Evolutionary conservation across 2,329 filamentous ascomycete species (phyloP).

Genomic region (Sclerotinia borealis): DNA sequence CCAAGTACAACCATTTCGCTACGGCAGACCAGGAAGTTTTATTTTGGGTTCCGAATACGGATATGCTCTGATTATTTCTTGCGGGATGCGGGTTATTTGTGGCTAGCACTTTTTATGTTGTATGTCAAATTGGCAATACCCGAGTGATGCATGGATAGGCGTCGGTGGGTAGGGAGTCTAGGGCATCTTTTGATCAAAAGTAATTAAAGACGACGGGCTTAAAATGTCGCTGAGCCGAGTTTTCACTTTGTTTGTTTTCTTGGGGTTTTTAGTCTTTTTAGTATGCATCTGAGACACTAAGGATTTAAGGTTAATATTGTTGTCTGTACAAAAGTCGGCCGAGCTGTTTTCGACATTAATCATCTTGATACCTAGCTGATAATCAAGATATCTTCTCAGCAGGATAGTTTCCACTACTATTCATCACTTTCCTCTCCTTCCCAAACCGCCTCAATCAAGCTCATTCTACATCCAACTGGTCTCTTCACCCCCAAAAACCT

Average conservation of each 20-base stretch:
- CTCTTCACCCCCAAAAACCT: constrained; percentile 40
- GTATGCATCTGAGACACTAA: neutral
- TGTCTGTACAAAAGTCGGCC: neutral
- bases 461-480: constrained; percentile 41
- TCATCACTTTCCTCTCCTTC: constrained; percentile 22
- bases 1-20: constrained; percentile 84
- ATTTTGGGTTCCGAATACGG: constrained; percentile 69
- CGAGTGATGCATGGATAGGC: constrained; percentile 12
- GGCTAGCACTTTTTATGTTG: neutral
- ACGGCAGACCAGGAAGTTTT: constrained; percentile 80
- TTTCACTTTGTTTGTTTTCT: neutral
- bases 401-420: neutral
- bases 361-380: neutral
- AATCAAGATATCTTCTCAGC: neutral
- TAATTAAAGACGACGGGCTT: neutral
- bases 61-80: constrained; percentile 10
- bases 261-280: neutral
- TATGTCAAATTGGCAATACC: constrained; percentile 10
- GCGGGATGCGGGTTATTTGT: neutral
- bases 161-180: neutral
- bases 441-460: constrained; percentile 45
- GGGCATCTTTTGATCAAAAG: neutral
- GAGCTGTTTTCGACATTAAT: neutral
- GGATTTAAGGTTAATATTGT: neutral
- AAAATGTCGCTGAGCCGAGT: neutral